Percentiles rank a stretch among this genome's conserved stretches.
Evolutionary conservation across 164 flowering plant genomes (phyloP).

Genomic region (Stephania yunnanensis): DNA sequence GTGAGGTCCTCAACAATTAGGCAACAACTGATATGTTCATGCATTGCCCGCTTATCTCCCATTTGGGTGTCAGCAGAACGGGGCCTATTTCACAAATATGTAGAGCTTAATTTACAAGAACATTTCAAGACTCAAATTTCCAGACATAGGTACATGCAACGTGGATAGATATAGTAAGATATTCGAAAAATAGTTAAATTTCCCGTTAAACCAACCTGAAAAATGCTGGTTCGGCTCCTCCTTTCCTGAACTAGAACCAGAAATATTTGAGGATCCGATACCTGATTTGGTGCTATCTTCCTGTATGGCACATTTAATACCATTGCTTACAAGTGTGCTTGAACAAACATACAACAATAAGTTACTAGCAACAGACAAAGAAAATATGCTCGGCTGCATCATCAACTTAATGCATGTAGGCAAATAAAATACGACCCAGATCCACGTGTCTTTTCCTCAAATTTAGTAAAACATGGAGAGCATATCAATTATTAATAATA

Average conservation of each 20-base stretch:
- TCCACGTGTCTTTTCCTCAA: not conserved
- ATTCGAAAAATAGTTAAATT: not conserved
- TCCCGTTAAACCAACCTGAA: slow-evolving; percentile 14
- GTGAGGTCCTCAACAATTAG: too few species aligned
- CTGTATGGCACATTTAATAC: slow-evolving; percentile 2
- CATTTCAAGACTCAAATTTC: too few species aligned
- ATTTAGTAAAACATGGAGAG: too few species aligned
- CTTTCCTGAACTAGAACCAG: slow-evolving; percentile 42
- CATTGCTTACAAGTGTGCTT: not conserved
- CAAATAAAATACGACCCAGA: not conserved
- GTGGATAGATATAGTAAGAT: too few species aligned
- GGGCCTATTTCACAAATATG: too few species aligned
- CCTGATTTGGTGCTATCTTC: slow-evolving; percentile 15
- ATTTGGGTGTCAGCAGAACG: too few species aligned
- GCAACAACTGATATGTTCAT: too few species aligned
- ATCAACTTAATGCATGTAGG: not conserved
- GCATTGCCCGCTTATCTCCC: too few species aligned
- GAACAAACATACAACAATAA: not conserved
- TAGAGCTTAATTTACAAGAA: too few species aligned
- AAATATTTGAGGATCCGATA: slow-evolving; percentile 33
- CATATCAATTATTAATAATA: too few species aligned
- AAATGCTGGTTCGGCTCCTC: slow-evolving; percentile 23
- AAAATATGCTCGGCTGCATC: not conserved
- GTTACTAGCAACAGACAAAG: not conserved
- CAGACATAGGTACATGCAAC: too few species aligned